phyloP scores from a whole-genome alignment of 257 asterid species.

The Lavandula angustifolia region DNA sequence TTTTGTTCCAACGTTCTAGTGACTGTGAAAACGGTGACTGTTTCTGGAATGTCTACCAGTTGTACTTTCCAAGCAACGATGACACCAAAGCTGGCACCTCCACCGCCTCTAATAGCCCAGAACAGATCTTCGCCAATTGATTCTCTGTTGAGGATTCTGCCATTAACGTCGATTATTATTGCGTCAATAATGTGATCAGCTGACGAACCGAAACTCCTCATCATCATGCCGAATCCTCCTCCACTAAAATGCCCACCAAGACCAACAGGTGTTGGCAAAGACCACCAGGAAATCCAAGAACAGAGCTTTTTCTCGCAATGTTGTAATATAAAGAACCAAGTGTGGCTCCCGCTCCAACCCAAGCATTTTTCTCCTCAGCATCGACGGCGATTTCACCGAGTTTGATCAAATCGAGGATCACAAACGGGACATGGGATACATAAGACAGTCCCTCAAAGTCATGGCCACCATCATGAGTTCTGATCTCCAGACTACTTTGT shows the following conservation, averaged over 20 bases:
- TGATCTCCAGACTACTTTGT: not conserved
- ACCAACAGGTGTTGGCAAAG: not conserved
- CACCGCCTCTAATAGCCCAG: too few species aligned
- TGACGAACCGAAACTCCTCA: not conserved
- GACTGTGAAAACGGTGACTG: too few species aligned
- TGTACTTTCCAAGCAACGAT: not conserved
- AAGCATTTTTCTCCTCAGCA: too few species aligned
- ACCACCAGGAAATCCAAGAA: not conserved
- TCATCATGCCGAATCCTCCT: not conserved
- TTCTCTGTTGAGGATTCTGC: not conserved
- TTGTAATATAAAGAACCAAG: too few species aligned
- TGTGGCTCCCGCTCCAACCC: too few species aligned
- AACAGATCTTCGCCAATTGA: not conserved
- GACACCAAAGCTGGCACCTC: not conserved
- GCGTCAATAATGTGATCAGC: not conserved
- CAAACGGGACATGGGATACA: too few species aligned
- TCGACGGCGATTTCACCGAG: too few species aligned
- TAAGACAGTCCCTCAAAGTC: too few species aligned
- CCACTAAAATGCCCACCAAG: not conserved
- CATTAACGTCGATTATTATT: not conserved
- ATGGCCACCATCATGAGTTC: not conserved
- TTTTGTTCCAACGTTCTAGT: not conserved
- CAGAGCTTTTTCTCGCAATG: not conserved
- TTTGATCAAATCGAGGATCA: too few species aligned
- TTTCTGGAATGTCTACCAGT: not conserved